Evolutionary conservation across 2,329 filamentous ascomycete species (phyloP), one percentile per base, ranked within the genome.

Genomic region (Cladophialophora chaetospira): DNA sequence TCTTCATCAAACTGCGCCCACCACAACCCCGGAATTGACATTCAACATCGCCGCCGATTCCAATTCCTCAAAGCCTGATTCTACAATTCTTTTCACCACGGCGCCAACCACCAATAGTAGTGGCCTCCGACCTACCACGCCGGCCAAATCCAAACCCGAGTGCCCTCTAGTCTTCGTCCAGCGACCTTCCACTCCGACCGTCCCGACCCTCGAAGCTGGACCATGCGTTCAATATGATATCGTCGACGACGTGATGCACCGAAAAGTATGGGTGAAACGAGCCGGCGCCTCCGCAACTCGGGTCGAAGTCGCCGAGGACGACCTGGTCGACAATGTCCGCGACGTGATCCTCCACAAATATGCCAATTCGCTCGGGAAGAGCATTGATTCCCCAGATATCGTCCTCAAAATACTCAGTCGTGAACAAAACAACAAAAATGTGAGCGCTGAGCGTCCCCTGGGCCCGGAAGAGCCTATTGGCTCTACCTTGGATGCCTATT

Each of bases 251-350:
- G 65, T 51, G 51, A 66, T 72, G 55, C 66, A 68, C 50, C 73
- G 90, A 71, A 97, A 96, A 79, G 86, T 97, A 67, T 99, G 94
- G 94, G 93, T 97, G 70, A 94, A 88, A 78, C 83, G 93, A 67
- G 88, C 89, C 17, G 83, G 87, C 63, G 89, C 87, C 57, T 97
- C 93, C 55, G 86, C 93, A 35, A 99, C 94, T 11, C 80, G 94
- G 67, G 88, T 99, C 53, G 85, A 88, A 59, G 88, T 96, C 67
- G 82, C 85, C 65, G 89, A 96, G 68, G 91, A 95, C 67, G 91
- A 96, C 69, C 77, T 97, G 66, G 92, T 97, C 55, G 94, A 99
- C 72, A 93, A 97, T 73, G 87, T 96, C 60, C 88, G 93, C 66
- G 94, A 97, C 66, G 85, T 91, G 79, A 94, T 97, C 55, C 77